Percentiles rank a stretch among this genome's conserved stretches.
Evolutionary conservation across 306 rosid genomes (phyloP).

Genomic region (Vicia faba): DNA sequence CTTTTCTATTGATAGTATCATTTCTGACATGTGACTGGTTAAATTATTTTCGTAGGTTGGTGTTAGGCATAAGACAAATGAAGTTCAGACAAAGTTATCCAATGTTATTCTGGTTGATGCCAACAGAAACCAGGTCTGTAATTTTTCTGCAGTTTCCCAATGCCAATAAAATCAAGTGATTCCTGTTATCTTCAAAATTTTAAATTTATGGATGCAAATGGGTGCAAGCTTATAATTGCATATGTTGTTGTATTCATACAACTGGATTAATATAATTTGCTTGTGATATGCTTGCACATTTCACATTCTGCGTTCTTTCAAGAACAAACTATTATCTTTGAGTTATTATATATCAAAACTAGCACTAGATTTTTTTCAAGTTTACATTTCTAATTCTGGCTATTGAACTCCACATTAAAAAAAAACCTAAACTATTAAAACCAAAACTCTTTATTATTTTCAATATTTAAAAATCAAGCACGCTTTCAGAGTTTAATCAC

Average conservation of each 20-base stretch:
- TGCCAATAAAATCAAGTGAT: constrained; percentile 13
- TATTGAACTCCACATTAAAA: too few species aligned
- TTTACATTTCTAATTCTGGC: too few species aligned
- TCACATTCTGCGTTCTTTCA: neutral
- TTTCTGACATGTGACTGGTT: constrained; percentile 31
- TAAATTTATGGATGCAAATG: constrained; percentile 9
- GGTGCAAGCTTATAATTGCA: neutral
- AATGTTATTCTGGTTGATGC: constrained; percentile 72
- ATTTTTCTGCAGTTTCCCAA: constrained; percentile 31
- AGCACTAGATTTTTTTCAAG: neutral
- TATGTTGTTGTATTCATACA: neutral
- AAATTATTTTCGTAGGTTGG: constrained; percentile 67
- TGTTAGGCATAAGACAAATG: constrained; percentile 75
- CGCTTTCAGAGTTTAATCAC: too few species aligned
- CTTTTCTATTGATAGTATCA: constrained; percentile 14
- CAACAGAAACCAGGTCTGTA: constrained; percentile 83
- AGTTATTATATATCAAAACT: constrained; percentile 6
- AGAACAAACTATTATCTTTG: neutral
- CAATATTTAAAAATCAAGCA: too few species aligned
- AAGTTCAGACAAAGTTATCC: constrained; percentile 79
- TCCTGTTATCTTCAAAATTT: neutral
- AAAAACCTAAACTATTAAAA: too few species aligned
- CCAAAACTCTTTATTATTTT: too few species aligned
- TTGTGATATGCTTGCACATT: constrained; percentile 1
- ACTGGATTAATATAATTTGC: constrained; percentile 6